Evolutionary conservation across 2,329 filamentous ascomycete genomes (phyloP).

Genomic region (Nemania sp.): DNA sequence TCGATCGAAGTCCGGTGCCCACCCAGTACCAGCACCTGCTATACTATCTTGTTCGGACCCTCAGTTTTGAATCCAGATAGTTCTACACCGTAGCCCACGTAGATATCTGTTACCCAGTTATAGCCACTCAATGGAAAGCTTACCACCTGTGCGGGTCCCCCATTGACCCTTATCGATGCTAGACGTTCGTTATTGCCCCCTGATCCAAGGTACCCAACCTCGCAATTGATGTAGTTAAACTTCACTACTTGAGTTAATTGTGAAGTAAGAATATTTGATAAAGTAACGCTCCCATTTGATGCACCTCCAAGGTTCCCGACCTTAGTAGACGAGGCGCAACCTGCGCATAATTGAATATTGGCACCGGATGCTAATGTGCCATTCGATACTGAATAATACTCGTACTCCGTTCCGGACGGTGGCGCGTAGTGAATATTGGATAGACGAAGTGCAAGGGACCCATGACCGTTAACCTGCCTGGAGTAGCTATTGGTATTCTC

Average conservation of each 20-base stretch:
- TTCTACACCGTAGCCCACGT: slow-evolving; percentile 6
- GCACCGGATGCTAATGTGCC: slow-evolving; percentile 15
- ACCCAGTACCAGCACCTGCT: slow-evolving; percentile 8
- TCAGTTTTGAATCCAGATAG: slow-evolving; percentile 16
- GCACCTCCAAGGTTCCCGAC: slow-evolving; percentile 19
- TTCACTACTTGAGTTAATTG: slow-evolving; percentile 14
- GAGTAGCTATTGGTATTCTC: slow-evolving; percentile 8
- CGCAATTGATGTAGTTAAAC: slow-evolving; percentile 21
- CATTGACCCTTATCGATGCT: slow-evolving; percentile 21
- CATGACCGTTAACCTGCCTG: slow-evolving; percentile 14
- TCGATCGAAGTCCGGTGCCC: slow-evolving; percentile 20
- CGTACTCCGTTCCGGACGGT: neutral
- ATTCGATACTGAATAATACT: slow-evolving; percentile 7
- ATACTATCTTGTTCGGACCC: slow-evolving; percentile 10
- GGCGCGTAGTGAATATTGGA: slow-evolving; percentile 11
- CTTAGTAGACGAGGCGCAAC: slow-evolving; percentile 13
- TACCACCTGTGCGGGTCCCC: slow-evolving; percentile 6
- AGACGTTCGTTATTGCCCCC: slow-evolving; percentile 17
- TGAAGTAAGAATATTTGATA: slow-evolving; percentile 16
- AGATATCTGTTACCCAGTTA: slow-evolving; percentile 16
- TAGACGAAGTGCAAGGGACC: slow-evolving; percentile 18
- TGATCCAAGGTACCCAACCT: slow-evolving; percentile 13
- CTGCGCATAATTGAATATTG: slow-evolving; percentile 10
- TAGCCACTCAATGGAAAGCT: slow-evolving; percentile 22
- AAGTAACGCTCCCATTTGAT: slow-evolving; percentile 11